These are phyloP conservation scores for Capsicum pubescens DNA, from an alignment of 257 asterid species.

Conservation along the genomic window DNA sequence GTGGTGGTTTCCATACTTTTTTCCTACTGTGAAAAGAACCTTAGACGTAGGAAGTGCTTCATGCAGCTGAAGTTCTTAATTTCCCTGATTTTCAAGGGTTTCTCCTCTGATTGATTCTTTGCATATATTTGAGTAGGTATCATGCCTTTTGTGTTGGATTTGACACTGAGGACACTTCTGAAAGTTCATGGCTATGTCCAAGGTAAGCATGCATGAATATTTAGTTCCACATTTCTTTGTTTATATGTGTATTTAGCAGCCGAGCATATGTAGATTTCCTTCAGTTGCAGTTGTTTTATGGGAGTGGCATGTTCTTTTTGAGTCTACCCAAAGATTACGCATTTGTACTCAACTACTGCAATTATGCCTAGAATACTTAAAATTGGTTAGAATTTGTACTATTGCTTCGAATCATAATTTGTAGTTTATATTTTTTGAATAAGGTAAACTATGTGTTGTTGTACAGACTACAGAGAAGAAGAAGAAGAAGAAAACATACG, in stretches of 20 bases:
- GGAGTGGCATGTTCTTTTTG: not conserved
- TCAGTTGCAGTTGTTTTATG: not conserved
- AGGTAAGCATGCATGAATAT: constrained; percentile 56
- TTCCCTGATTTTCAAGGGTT: not conserved
- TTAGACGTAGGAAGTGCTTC: constrained; percentile 14
- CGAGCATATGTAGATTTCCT: not conserved
- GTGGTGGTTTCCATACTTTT: not conserved
- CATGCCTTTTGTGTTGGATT: constrained; percentile 98
- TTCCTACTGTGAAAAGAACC: not conserved
- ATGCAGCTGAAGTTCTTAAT: not conserved
- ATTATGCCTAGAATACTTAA: not conserved
- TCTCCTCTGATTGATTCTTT: constrained; percentile 36
- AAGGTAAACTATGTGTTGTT: not conserved
- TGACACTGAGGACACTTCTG: constrained; percentile 88
- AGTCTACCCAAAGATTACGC: not conserved
- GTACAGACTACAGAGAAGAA: too few species aligned
- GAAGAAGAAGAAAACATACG: too few species aligned
- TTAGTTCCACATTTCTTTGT: constrained; percentile 11
- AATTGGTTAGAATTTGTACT: not conserved
- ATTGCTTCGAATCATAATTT: constrained; percentile 12
- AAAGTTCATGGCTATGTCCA: constrained; percentile 94
- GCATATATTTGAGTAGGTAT: constrained; percentile 64
- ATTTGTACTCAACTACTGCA: not conserved
- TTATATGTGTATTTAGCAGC: not conserved
- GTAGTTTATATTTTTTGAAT: not conserved